Conservation (phyloP, 208 protist species). For the Entamoeba moshkovskii region DNA sequence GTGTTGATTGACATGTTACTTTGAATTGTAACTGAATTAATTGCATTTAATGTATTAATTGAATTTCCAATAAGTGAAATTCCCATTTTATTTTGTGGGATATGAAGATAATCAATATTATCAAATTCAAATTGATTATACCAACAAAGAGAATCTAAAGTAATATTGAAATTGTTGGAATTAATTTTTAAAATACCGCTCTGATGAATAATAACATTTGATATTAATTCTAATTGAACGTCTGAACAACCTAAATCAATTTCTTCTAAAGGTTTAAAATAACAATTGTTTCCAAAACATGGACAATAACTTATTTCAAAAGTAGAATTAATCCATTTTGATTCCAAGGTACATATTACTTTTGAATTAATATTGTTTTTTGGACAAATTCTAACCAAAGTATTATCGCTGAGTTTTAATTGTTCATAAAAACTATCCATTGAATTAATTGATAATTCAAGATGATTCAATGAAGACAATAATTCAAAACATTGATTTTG, state of each 20-base stretch:
- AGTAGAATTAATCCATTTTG: not conserved
- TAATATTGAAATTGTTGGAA: not conserved
- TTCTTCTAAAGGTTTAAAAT: not conserved
- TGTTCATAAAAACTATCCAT: not conserved
- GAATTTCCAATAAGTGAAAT: not conserved
- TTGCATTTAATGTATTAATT: not conserved
- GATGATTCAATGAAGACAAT: too few relatives aligned
- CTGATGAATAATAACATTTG: not conserved
- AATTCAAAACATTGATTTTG: too few relatives aligned
- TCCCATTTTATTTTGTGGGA: too few relatives aligned
- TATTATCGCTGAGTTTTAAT: not conserved
- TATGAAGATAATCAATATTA: not conserved
- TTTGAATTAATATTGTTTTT: not conserved
- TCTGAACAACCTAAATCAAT: not conserved
- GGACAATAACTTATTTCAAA: not conserved
- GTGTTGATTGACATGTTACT: not conserved
- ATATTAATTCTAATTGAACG: not conserved
- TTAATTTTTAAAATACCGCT: too few relatives aligned
- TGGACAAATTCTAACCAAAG: not conserved
- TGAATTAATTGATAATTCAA: too few relatives aligned
- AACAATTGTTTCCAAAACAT: not conserved
- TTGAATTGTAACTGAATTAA: not conserved
- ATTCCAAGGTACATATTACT: not conserved
- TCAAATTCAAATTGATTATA: not conserved
- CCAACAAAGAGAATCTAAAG: not conserved